phyloP scores from a whole-genome alignment of 2,329 filamentous ascomycete species.

The Ceratocystis lukuohia region DNA sequence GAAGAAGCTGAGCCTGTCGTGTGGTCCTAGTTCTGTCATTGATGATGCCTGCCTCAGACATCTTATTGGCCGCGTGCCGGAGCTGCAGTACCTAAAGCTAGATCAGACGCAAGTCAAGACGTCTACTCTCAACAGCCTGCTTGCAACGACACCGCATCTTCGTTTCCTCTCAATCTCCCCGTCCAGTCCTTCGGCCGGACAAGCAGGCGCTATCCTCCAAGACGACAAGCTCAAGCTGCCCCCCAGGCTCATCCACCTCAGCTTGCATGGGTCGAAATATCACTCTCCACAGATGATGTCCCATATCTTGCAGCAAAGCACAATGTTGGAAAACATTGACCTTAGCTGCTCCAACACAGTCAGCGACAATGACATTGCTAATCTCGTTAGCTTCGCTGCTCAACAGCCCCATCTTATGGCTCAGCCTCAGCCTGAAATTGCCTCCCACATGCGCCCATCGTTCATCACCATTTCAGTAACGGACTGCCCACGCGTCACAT shows the following conservation, averaged over 20 bases:
- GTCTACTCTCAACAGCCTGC: background rate
- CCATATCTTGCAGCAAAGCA: background rate
- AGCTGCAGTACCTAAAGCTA: conserved; percentile 1
- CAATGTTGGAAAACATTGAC: background rate
- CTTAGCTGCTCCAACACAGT: background rate
- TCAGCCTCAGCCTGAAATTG: background rate
- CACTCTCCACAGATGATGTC: background rate
- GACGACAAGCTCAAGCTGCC: background rate
- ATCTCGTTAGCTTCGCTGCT: background rate
- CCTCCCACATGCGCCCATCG: background rate
- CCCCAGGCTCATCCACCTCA: background rate
- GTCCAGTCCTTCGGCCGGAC: background rate
- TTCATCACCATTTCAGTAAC: background rate
- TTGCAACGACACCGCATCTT: background rate
- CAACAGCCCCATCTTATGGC: no score
- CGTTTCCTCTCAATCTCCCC: background rate
- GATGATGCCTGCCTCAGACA: background rate
- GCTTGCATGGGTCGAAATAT: background rate
- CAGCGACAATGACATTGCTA: background rate
- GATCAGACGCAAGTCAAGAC: background rate
- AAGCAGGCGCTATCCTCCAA: background rate
- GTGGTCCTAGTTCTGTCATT: background rate
- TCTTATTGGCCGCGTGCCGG: background rate
- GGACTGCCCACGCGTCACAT: background rate
- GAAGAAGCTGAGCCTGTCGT: conserved; percentile 5